Evolutionary conservation across 2,329 filamentous ascomycete species (phyloP).

Genomic region (Reticulascus tulasneorum): DNA sequence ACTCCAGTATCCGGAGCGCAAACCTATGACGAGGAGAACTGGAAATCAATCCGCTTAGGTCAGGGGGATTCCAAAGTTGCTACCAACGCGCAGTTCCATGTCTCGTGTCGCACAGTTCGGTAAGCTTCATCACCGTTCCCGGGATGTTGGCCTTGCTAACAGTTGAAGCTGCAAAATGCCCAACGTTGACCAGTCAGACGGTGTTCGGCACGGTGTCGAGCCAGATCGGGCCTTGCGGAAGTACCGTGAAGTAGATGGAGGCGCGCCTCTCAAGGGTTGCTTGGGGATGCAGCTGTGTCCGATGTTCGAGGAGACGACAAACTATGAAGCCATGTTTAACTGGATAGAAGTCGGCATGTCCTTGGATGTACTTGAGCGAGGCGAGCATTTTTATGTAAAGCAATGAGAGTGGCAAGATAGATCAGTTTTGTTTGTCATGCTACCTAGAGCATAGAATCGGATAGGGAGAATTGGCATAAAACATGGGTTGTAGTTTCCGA

Average conservation of each 20-base stretch:
- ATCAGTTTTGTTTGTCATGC: not conserved
- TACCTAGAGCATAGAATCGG: not conserved
- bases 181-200: slow-evolving; percentile 63
- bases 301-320: slow-evolving; percentile 33
- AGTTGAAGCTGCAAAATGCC: slow-evolving; percentile 59
- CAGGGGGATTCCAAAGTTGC: slow-evolving; percentile 43
- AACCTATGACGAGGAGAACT: slow-evolving; percentile 66
- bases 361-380: slow-evolving; percentile 44
- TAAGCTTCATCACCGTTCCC: slow-evolving; percentile 21
- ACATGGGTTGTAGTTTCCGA: not conserved
- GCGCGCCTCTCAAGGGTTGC: slow-evolving; percentile 52
- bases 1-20: slow-evolving; percentile 54
- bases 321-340: slow-evolving; percentile 27
- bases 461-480: not conserved
- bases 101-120: slow-evolving; percentile 64
- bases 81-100: slow-evolving; percentile 40
- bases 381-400: slow-evolving; percentile 39
- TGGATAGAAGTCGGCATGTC: slow-evolving; percentile 54
- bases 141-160: too few relatives aligned
- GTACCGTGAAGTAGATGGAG: slow-evolving; percentile 57
- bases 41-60: slow-evolving; percentile 58
- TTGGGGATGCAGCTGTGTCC: slow-evolving; percentile 66
- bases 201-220: slow-evolving; percentile 49
- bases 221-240: slow-evolving; percentile 56
- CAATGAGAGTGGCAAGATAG: slow-evolving; percentile 18